Conservation (phyloP, 345 rosid species). For the Anacardium occidentale region DNA sequence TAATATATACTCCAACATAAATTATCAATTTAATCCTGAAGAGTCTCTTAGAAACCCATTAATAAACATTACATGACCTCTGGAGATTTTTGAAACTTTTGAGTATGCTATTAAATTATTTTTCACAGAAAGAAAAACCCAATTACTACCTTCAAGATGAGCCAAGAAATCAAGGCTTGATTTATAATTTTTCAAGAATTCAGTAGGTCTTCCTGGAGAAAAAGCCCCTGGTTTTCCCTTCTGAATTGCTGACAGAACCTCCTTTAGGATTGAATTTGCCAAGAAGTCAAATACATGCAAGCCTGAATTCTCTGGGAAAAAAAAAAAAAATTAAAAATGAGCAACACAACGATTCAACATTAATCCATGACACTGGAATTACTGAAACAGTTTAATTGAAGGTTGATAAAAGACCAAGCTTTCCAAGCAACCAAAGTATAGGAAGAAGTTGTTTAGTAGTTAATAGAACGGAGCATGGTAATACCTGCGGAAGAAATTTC, state of each 20-base stretch:
- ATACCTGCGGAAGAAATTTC: slow-evolving; percentile 87
- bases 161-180: slow-evolving; percentile 84
- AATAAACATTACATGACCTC: slow-evolving; percentile 20
- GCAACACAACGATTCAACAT: not conserved
- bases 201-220: slow-evolving; percentile 97
- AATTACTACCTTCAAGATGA: slow-evolving; percentile 83
- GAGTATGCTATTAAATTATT: not conserved
- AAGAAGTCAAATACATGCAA: slow-evolving; percentile 93
- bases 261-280: slow-evolving; percentile 94
- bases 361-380: not conserved
- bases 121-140: slow-evolving; percentile 14
- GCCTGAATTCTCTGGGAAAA: slow-evolving; percentile 79
- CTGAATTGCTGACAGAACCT: slow-evolving; percentile 79
- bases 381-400: not conserved
- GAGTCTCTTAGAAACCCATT: slow-evolving; percentile 12
- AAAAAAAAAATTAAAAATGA: not conserved
- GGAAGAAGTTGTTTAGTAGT: not conserved
- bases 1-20: slow-evolving; percentile 10
- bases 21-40: not conserved
- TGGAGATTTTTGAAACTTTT: not conserved
- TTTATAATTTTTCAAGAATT: slow-evolving; percentile 87
- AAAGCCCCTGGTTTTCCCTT: slow-evolving; percentile 95
- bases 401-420: not conserved
- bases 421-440: not conserved
- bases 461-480: not conserved